Conservation (phyloP, 192 early-diverging fungal genomes). For the Coemansia sp. region DNA sequence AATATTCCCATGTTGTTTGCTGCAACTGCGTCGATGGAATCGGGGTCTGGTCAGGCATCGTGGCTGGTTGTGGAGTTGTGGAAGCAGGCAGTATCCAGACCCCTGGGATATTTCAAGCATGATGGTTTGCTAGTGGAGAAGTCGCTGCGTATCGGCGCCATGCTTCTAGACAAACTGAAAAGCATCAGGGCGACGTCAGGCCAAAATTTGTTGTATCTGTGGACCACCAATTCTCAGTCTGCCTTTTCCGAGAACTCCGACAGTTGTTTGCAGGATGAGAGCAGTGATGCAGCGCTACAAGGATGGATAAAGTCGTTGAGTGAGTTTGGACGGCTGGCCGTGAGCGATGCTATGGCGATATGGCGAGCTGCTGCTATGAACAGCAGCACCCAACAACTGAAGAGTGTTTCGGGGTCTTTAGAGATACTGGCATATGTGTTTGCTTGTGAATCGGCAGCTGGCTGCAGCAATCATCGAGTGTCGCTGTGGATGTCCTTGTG, state of each 20-base stretch:
- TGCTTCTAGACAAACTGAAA: too few species aligned
- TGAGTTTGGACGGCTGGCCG: conserved; percentile 9
- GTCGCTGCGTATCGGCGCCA: too few species aligned
- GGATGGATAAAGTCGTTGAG: background rate
- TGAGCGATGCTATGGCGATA: conserved; percentile 15
- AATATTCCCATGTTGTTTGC: too few species aligned
- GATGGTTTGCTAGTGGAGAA: too few species aligned
- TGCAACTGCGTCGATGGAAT: too few species aligned
- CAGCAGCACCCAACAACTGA: background rate
- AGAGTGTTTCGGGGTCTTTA: background rate
- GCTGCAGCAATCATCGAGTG: background rate
- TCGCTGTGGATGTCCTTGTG: conserved; percentile 34
- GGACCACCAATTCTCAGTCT: too few species aligned
- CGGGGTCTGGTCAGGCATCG: background rate
- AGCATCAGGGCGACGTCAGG: too few species aligned
- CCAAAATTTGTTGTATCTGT: too few species aligned
- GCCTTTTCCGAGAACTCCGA: too few species aligned
- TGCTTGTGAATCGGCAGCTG: background rate
- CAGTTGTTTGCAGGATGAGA: too few species aligned
- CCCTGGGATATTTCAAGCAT: too few species aligned
- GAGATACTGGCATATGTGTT: background rate
- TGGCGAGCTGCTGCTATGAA: conserved; percentile 1
- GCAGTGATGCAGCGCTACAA: too few species aligned
- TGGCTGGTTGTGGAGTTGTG: conserved; percentile 20
- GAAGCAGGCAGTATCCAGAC: conserved; percentile 9